phyloP scores from a whole-genome alignment of 768 basidiomycete genomes.

The Rhodotorula diobovata region DNA sequence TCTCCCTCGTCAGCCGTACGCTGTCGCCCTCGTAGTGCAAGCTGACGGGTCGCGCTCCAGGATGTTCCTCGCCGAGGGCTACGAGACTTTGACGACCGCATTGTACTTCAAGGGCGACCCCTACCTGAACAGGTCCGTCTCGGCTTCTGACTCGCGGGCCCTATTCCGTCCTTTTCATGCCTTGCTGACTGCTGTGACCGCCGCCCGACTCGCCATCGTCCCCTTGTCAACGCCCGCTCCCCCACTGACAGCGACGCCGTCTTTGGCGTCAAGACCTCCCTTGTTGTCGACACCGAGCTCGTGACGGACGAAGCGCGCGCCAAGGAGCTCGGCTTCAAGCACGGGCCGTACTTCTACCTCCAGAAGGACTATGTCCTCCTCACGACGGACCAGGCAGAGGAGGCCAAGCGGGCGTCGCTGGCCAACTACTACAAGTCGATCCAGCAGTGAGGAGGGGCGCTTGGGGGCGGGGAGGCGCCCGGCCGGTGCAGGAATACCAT shows the following conservation, averaged over 20 bases:
- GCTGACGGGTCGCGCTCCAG: not conserved
- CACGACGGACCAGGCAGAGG: conserved; percentile 51
- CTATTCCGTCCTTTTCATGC: fast-evolving
- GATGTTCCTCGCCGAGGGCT: conserved; percentile 58
- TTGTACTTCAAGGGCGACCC: conserved; percentile 68
- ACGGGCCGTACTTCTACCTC: conserved; percentile 55
- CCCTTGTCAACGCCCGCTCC: not conserved
- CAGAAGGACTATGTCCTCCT: conserved; percentile 54
- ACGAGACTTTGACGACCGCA: conserved; percentile 66
- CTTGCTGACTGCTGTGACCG: not conserved
- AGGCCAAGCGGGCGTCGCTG: conserved; percentile 15
- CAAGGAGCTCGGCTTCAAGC: conserved; percentile 55
- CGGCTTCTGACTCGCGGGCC: too few relatives aligned
- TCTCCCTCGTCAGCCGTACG: not conserved
- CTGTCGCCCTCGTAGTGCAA: not conserved
- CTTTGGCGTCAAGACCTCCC: conserved; percentile 73
- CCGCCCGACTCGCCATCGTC: too few relatives aligned
- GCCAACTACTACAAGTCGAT: conserved; percentile 25
- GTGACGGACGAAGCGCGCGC: conserved; percentile 60
- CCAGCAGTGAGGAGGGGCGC: not conserved
- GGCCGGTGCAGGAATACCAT: too few relatives aligned
- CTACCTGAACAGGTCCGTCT: conserved; percentile 51
- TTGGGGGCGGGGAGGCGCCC: too few relatives aligned
- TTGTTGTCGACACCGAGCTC: conserved; percentile 62
- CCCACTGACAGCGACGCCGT: conserved; percentile 56